Conservation (phyloP, 2,329 filamentous ascomycete genomes). For the Scorias spongiosa region DNA sequence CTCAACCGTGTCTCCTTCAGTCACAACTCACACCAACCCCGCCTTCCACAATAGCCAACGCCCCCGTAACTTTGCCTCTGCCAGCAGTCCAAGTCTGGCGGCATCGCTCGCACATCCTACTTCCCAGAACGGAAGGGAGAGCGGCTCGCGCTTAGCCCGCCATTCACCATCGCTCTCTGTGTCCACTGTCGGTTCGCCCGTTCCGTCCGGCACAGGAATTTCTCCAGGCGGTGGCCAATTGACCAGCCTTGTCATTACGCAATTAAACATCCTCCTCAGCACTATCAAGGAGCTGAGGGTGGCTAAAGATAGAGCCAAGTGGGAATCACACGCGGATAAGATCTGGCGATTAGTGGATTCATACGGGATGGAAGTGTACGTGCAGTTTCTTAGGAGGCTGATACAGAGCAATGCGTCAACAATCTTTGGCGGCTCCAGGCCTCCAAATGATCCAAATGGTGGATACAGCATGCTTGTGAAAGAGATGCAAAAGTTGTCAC, state of each 20-base stretch:
- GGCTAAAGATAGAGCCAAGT: conserved; percentile 80
- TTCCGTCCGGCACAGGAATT: conserved; percentile 32
- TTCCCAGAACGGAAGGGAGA: conserved; percentile 24
- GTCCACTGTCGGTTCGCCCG: conserved; percentile 39
- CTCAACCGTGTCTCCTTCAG: conserved; percentile 40
- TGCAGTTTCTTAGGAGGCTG: conserved; percentile 87
- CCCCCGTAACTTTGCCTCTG: conserved; percentile 39
- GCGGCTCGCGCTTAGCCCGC: conserved; percentile 40
- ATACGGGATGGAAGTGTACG: conserved; percentile 97
- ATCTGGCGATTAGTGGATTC: conserved; percentile 93
- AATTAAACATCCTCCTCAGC: conserved; percentile 86
- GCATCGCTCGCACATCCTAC: conserved; percentile 30
- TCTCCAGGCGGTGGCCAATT: conserved; percentile 36
- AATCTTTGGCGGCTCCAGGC: conserved; percentile 61
- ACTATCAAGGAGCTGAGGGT: conserved; percentile 59
- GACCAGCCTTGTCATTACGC: conserved; percentile 85
- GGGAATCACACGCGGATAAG: conserved; percentile 81
- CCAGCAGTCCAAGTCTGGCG: conserved; percentile 38
- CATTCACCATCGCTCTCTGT: conserved; percentile 45
- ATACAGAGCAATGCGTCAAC: conserved; percentile 80
- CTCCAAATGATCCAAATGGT: conserved; percentile 46
- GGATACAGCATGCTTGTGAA: conserved; percentile 70
- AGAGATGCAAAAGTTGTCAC: conserved; percentile 75
- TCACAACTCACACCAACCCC: conserved; percentile 31
- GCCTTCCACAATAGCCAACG: conserved; percentile 42